phyloP scores from a whole-genome alignment of 1,284 basidiomycete species.

The Irpex sp. region DNA sequence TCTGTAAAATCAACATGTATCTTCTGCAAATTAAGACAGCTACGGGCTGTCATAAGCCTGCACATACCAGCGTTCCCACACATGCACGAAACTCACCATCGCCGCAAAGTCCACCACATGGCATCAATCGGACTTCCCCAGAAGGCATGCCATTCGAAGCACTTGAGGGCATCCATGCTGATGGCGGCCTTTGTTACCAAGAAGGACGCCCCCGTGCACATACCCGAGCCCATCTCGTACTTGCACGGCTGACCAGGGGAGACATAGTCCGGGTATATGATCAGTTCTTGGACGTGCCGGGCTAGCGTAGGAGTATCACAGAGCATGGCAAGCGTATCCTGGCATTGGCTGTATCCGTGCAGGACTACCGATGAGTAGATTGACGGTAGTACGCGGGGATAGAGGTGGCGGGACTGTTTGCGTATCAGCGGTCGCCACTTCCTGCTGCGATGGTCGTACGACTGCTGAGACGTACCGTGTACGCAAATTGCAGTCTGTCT shows the following conservation, averaged over 20 bases:
- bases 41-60: slow-evolving; percentile 21
- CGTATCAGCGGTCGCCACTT: not conserved
- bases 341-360: slow-evolving; percentile 51
- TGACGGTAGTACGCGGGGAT: slow-evolving; percentile 47
- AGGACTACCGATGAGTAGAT: slow-evolving; percentile 58
- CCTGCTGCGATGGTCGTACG: not conserved
- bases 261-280: slow-evolving; percentile 39
- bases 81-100: slow-evolving; percentile 45
- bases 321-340: slow-evolving; percentile 62
- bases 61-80: not conserved
- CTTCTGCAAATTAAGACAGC: slow-evolving; percentile 59
- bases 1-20: slow-evolving; percentile 60
- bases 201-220: slow-evolving; percentile 25
- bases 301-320: slow-evolving; percentile 47
- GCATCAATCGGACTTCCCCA: slow-evolving; percentile 63
- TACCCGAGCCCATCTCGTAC: slow-evolving; percentile 19
- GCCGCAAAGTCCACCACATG: slow-evolving; percentile 69
- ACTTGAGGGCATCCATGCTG: slow-evolving; percentile 56
- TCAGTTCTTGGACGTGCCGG: slow-evolving; percentile 58
- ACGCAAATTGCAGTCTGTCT: slow-evolving; percentile 54
- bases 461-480: slow-evolving; percentile 41
- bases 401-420: slow-evolving; percentile 40
- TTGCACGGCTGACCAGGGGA: slow-evolving; percentile 7
- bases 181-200: slow-evolving; percentile 35
- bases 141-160: slow-evolving; percentile 67